Conservation (phyloP, 768 basidiomycete species). For the Mycena rosella region DNA sequence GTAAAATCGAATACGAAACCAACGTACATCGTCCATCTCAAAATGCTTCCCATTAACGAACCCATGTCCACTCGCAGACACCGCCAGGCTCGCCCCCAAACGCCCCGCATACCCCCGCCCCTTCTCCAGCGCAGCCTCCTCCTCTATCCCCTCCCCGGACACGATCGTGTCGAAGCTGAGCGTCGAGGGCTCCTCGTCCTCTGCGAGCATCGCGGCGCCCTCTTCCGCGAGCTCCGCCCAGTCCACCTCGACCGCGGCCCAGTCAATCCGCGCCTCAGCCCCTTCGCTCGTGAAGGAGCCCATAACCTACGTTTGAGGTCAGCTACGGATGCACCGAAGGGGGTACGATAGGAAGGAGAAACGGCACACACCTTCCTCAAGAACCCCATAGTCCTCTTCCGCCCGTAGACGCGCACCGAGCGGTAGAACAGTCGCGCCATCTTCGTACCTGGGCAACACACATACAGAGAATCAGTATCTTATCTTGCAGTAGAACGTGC, state of each 20-base stretch:
- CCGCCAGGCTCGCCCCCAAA: conserved; percentile 60
- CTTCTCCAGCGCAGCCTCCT: conserved; percentile 53
- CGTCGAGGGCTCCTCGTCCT: not conserved
- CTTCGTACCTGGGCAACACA: conserved; percentile 61
- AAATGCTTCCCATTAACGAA: conserved; percentile 94
- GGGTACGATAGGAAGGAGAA: too few species aligned
- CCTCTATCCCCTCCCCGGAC: conserved; percentile 42
- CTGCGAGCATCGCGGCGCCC: not conserved
- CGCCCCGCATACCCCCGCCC: conserved; percentile 69
- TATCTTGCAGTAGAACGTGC: too few species aligned
- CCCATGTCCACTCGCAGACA: conserved; percentile 67
- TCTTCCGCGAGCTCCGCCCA: conserved; percentile 15
- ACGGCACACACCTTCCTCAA: conserved; percentile 60
- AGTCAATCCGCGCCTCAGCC: conserved; percentile 10
- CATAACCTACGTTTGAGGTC: not conserved
- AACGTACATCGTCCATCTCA: conserved; percentile 74
- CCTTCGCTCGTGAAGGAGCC: not conserved
- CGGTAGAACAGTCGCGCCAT: conserved; percentile 84
- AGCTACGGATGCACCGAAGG: not conserved
- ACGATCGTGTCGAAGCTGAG: conserved; percentile 57
- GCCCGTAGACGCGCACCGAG: conserved; percentile 71
- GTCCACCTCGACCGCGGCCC: conserved; percentile 12
- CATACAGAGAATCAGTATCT: not conserved
- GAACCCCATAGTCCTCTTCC: conserved; percentile 72
- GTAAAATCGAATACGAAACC: not conserved